These are phyloP conservation scores for Globomyces pollinis-pini DNA, from an alignment of 192 early-diverging fungal species.

Conservation along the genomic window DNA sequence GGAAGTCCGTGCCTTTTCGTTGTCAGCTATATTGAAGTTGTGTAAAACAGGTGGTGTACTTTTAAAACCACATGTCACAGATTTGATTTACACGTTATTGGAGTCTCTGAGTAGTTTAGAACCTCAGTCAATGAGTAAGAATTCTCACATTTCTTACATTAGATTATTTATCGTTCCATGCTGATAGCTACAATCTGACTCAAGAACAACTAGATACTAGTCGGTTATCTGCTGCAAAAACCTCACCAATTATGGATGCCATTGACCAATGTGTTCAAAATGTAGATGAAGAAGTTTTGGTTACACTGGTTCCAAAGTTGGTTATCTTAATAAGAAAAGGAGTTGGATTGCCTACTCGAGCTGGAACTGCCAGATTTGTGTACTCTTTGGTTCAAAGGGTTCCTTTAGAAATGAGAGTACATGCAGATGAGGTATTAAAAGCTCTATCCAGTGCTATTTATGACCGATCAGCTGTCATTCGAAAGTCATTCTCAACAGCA, in stretches of 20 bases:
- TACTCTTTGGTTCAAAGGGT: slow-evolving; percentile 68
- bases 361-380: slow-evolving; percentile 81
- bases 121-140: slow-evolving; percentile 44
- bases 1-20: slow-evolving; percentile 77
- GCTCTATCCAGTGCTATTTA: slow-evolving; percentile 66
- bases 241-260: slow-evolving; percentile 93
- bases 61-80: slow-evolving; percentile 64
- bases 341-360: slow-evolving; percentile 84
- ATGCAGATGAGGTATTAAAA: slow-evolving; percentile 68
- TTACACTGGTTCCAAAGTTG: slow-evolving; percentile 58
- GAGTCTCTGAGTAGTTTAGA: slow-evolving; percentile 76
- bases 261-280: slow-evolving; percentile 71
- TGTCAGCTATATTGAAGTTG: slow-evolving; percentile 73
- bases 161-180: slow-evolving; percentile 88
- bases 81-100: slow-evolving; percentile 68
- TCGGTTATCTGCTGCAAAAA: slow-evolving; percentile 71
- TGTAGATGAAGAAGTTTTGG: slow-evolving; percentile 63
- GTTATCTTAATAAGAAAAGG: slow-evolving; percentile 68
- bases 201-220: slow-evolving; percentile 78
- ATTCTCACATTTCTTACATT: background rate
- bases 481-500: slow-evolving; percentile 79
- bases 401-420: slow-evolving; percentile 53
- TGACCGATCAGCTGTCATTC: slow-evolving; percentile 70
- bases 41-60: slow-evolving; percentile 68
- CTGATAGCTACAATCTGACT: slow-evolving; percentile 75